These are phyloP conservation scores for Cutaneotrichosporon sp. DNA, from an alignment of 1,284 basidiomycete genomes.

Conservation along the genomic window DNA sequence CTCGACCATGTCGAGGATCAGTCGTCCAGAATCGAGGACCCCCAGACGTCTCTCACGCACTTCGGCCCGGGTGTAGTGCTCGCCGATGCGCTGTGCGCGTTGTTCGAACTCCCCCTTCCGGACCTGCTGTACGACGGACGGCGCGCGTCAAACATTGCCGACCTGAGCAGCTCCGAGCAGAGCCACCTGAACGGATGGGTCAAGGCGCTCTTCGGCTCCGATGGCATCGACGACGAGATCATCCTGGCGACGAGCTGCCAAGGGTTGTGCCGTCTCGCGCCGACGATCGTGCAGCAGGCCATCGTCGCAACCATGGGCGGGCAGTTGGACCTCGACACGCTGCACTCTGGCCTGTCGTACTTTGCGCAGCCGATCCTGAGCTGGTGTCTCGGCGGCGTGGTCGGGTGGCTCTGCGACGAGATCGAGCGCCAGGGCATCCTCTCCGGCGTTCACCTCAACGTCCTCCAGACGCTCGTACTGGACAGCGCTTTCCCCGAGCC, in stretches of 20 bases:
- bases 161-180: conserved; percentile 35
- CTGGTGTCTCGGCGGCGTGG: conserved; percentile 57
- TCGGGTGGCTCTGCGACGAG: conserved; percentile 53
- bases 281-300: conserved; percentile 57
- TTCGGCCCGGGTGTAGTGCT: conserved; percentile 53
- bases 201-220: conserved; percentile 51
- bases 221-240: conserved; percentile 54
- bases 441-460: conserved; percentile 48
- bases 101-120: conserved; percentile 40
- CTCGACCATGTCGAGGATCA: conserved; percentile 35
- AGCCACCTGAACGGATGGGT: conserved; percentile 49
- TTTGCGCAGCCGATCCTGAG: conserved; percentile 58
- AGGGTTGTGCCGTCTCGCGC: conserved; percentile 53
- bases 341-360: conserved; percentile 58
- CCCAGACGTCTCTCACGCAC: conserved; percentile 46
- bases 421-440: conserved; percentile 46
- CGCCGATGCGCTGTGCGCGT: conserved; percentile 40
- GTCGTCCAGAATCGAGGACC: conserved; percentile 40
- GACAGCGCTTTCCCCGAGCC: conserved; percentile 43
- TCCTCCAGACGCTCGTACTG: conserved; percentile 46
- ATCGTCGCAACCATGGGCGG: conserved; percentile 54
- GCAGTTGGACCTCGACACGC: conserved; percentile 57
- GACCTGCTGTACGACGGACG: conserved; percentile 38
- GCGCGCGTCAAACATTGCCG: conserved; percentile 37
- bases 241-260: conserved; percentile 54